Base-by-base conservation (phyloP, 202 grass and related monocot genomes). In the Musa balbisiana region DNA sequence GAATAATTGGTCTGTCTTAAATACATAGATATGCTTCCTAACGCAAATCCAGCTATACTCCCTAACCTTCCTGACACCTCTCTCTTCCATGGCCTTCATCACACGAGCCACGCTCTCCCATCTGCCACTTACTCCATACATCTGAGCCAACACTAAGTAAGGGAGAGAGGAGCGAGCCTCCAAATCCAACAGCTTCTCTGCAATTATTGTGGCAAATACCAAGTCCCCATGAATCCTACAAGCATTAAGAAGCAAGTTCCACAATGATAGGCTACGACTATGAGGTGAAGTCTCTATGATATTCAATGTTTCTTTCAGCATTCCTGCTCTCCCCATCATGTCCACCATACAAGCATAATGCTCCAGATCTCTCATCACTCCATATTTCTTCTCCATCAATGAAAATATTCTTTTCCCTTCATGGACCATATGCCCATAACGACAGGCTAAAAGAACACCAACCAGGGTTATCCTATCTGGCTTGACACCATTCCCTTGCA, bases 91-190 rank as follows among this genome's bases (percentile, higher is more conserved):
- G 76, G 24, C 64, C 82, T 83, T 93, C 88, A 84, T 89, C 54
- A 97, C 82, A 55, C 90, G 76, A 22, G 90, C 93, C 75, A 97
- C 82, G 74, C 85, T 88, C 66, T 93, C 93, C 93, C 93, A 97
- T 76, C 84, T 93, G 70, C 88, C 84, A 82, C 81, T 97, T 11
- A 77, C 43, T 14, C 88, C 88, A 76, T 91, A 90, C 51, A 73
- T 82, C 72, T 62, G 84, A 49, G 85, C 88, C 67, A 97, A 77
- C 76, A 93, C 60, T 83, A 81, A 73, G 64, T 91, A 97, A n/a
- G 93, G 93, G 16, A 97, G 76, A 9, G 81, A 87, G 19, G 62
- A 80, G 55, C 49, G 51, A 69, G 82, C 75, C 69, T 81, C 86
- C 26, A 80, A 71, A 66, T 82, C 81, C 60, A 89, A 71, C 93